A percentile compares a stretch with the other conserved stretches of the same genome.
Conservation (phyloP, 352 stramenopile genomes). For the Peronospora farinosa region DNA sequence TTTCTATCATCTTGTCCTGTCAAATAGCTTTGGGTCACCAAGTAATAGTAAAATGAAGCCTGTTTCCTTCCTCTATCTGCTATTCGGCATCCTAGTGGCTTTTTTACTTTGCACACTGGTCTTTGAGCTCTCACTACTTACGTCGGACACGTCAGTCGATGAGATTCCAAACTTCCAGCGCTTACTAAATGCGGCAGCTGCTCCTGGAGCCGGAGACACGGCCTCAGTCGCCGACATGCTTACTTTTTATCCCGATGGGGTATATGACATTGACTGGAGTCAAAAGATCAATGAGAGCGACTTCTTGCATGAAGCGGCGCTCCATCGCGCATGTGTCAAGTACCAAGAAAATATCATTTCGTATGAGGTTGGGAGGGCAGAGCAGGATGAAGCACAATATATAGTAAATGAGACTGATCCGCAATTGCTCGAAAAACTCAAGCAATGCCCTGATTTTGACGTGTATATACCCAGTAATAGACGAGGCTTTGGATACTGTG, state of each 20-base stretch:
- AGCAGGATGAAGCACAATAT: constrained; percentile 8
- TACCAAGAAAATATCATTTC: constrained; percentile 36
- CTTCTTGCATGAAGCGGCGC: constrained; percentile 35
- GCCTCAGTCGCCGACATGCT: constrained; percentile 10
- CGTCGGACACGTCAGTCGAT: constrained; percentile 4
- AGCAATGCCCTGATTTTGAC: constrained; percentile 50
- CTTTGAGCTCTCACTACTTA: constrained; percentile 29
- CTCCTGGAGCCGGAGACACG: constrained; percentile 21
- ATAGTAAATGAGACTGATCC: constrained; percentile 34
- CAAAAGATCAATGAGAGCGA: constrained; percentile 24
- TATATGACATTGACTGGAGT: constrained; percentile 33
- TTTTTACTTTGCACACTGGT: constrained; percentile 16
- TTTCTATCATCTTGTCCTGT: too few species aligned
- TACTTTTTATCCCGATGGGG: constrained; percentile 24
- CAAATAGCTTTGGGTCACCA: too few species aligned
- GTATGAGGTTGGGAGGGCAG: constrained; percentile 20
- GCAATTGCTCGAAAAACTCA: constrained; percentile 39
- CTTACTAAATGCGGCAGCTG: constrained; percentile 21
- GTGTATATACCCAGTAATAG: constrained; percentile 50
- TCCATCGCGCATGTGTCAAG: constrained; percentile 35
- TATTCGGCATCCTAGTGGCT: constrained; percentile 22
- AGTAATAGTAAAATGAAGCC: background rate
- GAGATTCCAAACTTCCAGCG: constrained; percentile 17
- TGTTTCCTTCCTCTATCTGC: constrained; percentile 12
- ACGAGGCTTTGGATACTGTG: constrained; percentile 59